Evolutionary conservation across 2,329 filamentous ascomycete species (phyloP).

Genomic region (Fonsecaea erecta): DNA sequence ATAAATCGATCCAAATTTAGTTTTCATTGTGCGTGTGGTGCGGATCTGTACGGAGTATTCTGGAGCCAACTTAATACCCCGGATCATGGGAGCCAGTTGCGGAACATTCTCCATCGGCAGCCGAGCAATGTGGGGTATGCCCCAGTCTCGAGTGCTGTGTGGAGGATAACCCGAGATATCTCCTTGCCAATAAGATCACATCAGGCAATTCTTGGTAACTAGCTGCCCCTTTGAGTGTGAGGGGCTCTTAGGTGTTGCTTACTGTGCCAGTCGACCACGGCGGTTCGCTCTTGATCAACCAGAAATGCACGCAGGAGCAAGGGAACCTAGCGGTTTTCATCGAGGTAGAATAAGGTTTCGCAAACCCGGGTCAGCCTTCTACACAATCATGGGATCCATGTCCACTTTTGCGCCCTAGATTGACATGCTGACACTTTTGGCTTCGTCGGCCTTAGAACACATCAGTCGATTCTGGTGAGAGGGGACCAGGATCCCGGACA

Average conservation of each 20-base stretch:
- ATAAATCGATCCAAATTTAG: not conserved
- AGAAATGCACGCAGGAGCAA: not conserved
- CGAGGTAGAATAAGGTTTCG: not conserved
- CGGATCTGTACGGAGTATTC: not conserved
- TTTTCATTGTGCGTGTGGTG: not conserved
- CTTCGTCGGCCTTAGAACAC: not conserved
- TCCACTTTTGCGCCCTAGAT: slow-evolving; percentile 59
- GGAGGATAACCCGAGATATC: not conserved
- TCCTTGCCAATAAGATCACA: not conserved
- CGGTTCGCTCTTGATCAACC: not conserved
- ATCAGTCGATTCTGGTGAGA: not conserved
- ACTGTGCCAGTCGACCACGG: not conserved
- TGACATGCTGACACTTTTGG: slow-evolving; percentile 6
- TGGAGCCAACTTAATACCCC: not conserved
- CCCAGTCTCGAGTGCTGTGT: not conserved
- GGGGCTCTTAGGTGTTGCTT: not conserved
- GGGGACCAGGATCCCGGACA: not conserved
- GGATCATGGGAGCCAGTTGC: not conserved
- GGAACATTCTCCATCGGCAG: too few species aligned
- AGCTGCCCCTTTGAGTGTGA: too few species aligned
- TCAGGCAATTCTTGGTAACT: not conserved
- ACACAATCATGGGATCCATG: not conserved
- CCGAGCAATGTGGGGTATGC: too few species aligned
- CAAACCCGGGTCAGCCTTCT: not conserved
- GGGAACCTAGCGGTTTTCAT: not conserved